Evolutionary conservation across 176 grass and related monocot species (phyloP).

Genomic region (Oryza punctata): DNA sequence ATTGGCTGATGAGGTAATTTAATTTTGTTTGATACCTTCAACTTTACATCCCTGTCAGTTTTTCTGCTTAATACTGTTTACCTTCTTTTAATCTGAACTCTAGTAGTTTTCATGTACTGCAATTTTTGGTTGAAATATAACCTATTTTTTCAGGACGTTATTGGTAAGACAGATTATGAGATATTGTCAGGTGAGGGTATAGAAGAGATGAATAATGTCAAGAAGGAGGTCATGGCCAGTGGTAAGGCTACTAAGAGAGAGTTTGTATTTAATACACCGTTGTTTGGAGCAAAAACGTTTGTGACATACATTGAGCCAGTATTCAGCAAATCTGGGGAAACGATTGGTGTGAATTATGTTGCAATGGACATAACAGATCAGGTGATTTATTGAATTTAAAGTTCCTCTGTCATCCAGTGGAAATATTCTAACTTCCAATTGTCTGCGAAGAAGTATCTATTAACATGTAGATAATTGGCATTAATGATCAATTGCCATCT

Average conservation of each 20-base stretch:
- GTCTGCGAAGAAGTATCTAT: neutral
- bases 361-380: conserved; percentile 92
- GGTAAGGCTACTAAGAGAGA: conserved; percentile 77
- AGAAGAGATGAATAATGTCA: conserved; percentile 84
- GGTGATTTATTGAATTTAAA: conserved; percentile 49
- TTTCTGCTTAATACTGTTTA: conserved; percentile 23
- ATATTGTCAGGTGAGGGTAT: conserved; percentile 80
- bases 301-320: conserved; percentile 92
- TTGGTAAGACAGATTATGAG: conserved; percentile 91
- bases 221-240: conserved; percentile 70
- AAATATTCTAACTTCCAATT: conserved; percentile 7
- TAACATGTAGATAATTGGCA: neutral
- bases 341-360: conserved; percentile 93
- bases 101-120: conserved; percentile 16
- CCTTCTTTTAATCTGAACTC: conserved; percentile 20
- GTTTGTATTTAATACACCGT: conserved; percentile 73
- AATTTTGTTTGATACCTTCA: neutral
- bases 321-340: conserved; percentile 67
- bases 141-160: conserved; percentile 75
- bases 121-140: conserved; percentile 26
- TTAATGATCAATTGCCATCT: neutral
- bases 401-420: conserved; percentile 1
- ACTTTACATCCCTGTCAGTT: neutral
- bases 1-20: conserved; percentile 86
- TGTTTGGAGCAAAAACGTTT: conserved; percentile 94